Evolutionary conservation across 345 rosid species (phyloP), one percentile per base, ranked within the genome.

Genomic region (Eucalyptus victrix): DNA sequence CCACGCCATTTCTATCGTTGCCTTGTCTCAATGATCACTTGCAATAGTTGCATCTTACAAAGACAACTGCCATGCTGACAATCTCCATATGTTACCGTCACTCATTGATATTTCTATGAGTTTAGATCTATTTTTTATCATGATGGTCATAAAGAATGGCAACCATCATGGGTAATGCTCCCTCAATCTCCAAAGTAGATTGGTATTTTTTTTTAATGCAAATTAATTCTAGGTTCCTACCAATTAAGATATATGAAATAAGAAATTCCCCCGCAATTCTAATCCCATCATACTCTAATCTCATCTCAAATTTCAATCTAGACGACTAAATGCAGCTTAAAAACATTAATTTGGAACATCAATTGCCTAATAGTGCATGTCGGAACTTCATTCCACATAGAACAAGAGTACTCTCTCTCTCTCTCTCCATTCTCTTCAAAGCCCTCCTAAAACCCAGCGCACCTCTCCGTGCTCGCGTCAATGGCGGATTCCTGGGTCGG

Each of bases 61-160:
- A 5, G 16, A 28, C 0, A 13, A 7, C 1, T 6, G 28, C 2
- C 4, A 4, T 6, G 4, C 5, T 1, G 3, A 6, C 19, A 62
- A 28, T 12, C 19, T 14, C 3, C 32, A 28, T 7, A 14, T 30
- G 1, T 13, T 30, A 8, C 2, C 4, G 37, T n/a, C 4, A 3
- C 1, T 16, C 2, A n/a, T 15, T 16, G 3, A 30, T 8, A 0
- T 16, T n/a, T 5, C 2, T 17, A 1, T 30, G 34, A 30, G 37
- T 2, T n/a, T 54, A 26, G 2, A 30, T 14, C 19, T 14, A 65
- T 30, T 30, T n/a, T n/a, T 1, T 62, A 13, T 6, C 0, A 4
- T 15, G 1, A 14, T 6, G 18, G 3, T 7, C 2, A n/a, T 4
- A 4, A 1, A 54, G 12, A 54, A 23, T 54, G 12, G 60, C 16